These are phyloP conservation scores for Lunasporangiospora selenospora DNA, from an alignment of 192 early-diverging fungal species.

Conservation along the genomic window DNA sequence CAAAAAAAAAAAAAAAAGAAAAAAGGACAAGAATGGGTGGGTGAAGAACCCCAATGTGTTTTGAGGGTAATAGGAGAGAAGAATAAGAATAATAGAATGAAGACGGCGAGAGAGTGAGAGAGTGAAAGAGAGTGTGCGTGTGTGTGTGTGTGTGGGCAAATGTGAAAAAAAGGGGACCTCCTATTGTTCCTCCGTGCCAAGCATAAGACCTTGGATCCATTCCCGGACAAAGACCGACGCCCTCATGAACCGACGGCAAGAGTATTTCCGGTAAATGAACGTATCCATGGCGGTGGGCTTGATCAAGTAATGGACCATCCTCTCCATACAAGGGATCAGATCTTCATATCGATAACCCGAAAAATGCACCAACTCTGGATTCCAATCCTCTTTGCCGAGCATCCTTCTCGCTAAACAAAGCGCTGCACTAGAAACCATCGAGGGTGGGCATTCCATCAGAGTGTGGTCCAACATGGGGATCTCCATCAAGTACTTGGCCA, in stretches of 20 bases:
- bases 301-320: conserved; percentile 78
- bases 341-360: conserved; percentile 81
- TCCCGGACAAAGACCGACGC: conserved; percentile 83
- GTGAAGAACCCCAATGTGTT: too few relatives aligned
- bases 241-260: conserved; percentile 78
- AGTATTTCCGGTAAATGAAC: conserved; percentile 85
- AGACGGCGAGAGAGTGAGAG: too few relatives aligned
- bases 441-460: conserved; percentile 75
- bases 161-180: neutral
- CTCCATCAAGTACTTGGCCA: conserved; percentile 98
- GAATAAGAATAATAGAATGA: too few relatives aligned
- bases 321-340: conserved; percentile 63
- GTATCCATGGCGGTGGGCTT: conserved; percentile 61
- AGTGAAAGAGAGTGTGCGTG: neutral
- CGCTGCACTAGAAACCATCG: conserved; percentile 77
- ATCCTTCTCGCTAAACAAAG: conserved; percentile 85
- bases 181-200: neutral
- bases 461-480: conserved; percentile 87
- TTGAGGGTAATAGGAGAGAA: too few relatives aligned
- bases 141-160: neutral
- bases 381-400: conserved; percentile 75
- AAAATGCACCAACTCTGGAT: conserved; percentile 74
- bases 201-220: conserved; percentile 62
- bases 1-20: too few relatives aligned
- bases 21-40: too few relatives aligned